These are phyloP conservation scores for Cladosporium sp. DNA, from an alignment of 2,329 filamentous ascomycete species.

Conservation along the genomic window DNA sequence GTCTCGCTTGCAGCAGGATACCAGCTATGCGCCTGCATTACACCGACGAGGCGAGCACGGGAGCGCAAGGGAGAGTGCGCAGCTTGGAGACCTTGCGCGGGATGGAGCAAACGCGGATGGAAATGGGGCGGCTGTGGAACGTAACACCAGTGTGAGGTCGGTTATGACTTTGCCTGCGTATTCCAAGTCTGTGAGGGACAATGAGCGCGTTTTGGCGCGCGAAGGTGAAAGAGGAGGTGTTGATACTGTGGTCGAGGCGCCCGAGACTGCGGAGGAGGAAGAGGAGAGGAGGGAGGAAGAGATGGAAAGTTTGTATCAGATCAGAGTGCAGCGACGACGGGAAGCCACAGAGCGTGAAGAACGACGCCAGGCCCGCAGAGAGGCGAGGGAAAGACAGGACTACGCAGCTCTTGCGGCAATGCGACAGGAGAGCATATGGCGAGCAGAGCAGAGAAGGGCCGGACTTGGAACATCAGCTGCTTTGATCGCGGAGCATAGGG, in stretches of 20 bases:
- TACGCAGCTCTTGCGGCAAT: constrained; percentile 62
- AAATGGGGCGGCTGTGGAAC: constrained; percentile 54
- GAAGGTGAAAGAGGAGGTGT: constrained; percentile 91
- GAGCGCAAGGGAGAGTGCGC: constrained; percentile 21
- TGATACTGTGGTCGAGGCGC: constrained; percentile 82
- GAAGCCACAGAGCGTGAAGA: constrained; percentile 75
- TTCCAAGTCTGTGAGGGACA: constrained; percentile 63
- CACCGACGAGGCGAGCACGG: constrained; percentile 22
- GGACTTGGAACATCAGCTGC: constrained; percentile 32
- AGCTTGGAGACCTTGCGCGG: constrained; percentile 19
- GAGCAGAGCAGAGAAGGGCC: constrained; percentile 39
- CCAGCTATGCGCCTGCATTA: constrained; percentile 21
- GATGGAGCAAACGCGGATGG: constrained; percentile 19
- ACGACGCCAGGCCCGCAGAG: constrained; percentile 61
- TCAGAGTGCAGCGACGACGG: constrained; percentile 69
- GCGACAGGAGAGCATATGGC: constrained; percentile 50
- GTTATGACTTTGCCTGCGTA: constrained; percentile 92
- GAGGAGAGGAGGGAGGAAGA: constrained; percentile 76
- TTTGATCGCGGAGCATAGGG: constrained; percentile 56
- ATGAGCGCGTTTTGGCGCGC: constrained; percentile 76
- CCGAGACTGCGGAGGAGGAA: constrained; percentile 72
- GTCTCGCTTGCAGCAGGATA: constrained; percentile 24
- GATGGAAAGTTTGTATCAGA: constrained; percentile 90
- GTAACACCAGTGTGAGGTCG: constrained; percentile 83
- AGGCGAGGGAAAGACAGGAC: constrained; percentile 70